Evolutionary conservation across 305 asterid species (phyloP), one percentile per base, ranked within the genome.

Genomic region (Fraxinus paxiana): DNA sequence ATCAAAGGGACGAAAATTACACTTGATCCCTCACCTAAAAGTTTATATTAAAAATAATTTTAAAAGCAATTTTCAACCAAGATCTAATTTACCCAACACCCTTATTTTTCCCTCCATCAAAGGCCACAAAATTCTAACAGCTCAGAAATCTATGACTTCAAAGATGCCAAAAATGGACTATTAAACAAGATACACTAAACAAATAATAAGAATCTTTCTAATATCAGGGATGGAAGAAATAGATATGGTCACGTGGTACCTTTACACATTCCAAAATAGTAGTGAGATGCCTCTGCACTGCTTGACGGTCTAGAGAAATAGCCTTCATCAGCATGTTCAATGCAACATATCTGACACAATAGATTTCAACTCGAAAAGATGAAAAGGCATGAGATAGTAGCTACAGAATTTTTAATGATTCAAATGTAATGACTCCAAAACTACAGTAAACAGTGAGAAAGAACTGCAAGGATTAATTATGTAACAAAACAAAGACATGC

Each of bases 281-380:
- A 48, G 86, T 88, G 26, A 97, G 92, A 88, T 96, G 99, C 90
- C 98, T 93, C 91, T 96, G 99, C 79, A 96, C 98, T 79, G 99
- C 98, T 89, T 94, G 98, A 84, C 94, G 86, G 83, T 96, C 99
- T 82, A 94, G 92, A 80, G 93, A 76, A 84, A 96, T 83, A 81
- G 98, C 98, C 90, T 84, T 94, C 98, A 96, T 94, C 91, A 96
- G 87, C 99, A 93, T 94, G 88, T 94, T 96, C 90, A 96, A 86
- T 73, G 98, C 98, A 77, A 96, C 99, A 86, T 96, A 96, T 87
- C 99, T 96, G 96, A 81, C 82, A 86, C 79, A 82, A 84, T 35
- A 70, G 48, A 82, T 24, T 81, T 71, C 79, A 84, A 81, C 70
- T 76, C 82, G 35, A 83, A 81, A 84, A 80, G 83, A 80, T 71